phyloP scores from a whole-genome alignment of 176 grass and related monocot species.

The Alopecurus myosuroides region DNA sequence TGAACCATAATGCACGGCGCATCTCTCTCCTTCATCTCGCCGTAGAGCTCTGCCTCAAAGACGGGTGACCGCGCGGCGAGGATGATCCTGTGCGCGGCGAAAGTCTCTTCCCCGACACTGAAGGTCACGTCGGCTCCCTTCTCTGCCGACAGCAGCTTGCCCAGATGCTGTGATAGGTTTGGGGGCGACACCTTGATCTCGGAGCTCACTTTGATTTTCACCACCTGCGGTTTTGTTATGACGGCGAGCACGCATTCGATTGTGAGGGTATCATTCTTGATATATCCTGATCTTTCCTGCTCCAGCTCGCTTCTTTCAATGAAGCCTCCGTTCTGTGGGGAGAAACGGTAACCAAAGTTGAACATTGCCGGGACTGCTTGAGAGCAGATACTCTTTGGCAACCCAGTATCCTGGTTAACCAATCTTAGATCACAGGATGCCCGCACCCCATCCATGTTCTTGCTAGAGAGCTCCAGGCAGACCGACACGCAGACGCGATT shows the following conservation, averaged over 20 bases:
- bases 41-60: neutral
- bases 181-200: neutral
- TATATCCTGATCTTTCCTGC: neutral
- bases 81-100: constrained; percentile 28
- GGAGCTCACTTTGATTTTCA: neutral
- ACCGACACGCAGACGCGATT: neutral
- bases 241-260: neutral
- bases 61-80: constrained; percentile 24
- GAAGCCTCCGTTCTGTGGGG: neutral
- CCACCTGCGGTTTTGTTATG: neutral
- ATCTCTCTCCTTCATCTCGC: neutral
- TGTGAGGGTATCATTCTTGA: neutral
- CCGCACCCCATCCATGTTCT: neutral
- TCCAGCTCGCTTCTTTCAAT: neutral
- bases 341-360: neutral
- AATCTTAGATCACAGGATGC: neutral
- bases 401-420: neutral
- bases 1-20: neutral
- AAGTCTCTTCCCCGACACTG: neutral
- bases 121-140: constrained; percentile 25
- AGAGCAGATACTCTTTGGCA: neutral
- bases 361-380: neutral
- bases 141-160: neutral
- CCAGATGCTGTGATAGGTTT: neutral
- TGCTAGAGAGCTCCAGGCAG: neutral